Percentiles rank a stretch among this genome's conserved stretches.
phyloP scores from a whole-genome alignment of 2,329 filamentous ascomycete species.

The Fulvia fulva region DNA sequence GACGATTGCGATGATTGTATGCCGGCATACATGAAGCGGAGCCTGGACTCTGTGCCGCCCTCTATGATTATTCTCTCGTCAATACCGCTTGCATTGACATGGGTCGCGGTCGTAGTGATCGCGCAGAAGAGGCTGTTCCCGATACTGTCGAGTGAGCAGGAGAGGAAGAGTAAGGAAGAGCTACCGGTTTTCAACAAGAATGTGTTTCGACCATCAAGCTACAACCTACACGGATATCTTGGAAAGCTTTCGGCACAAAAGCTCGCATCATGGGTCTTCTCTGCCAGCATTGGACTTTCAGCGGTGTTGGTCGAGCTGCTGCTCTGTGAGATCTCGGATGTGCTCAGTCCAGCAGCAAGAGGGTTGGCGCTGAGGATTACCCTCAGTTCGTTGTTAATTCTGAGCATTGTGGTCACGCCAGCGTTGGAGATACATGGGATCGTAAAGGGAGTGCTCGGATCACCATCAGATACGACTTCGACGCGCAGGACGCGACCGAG shows the following conservation, averaged over 20 bases:
- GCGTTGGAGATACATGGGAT: conserved; percentile 66
- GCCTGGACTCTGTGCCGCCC: conserved; percentile 43
- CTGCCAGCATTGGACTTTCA: conserved; percentile 71
- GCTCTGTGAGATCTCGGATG: conserved; percentile 76
- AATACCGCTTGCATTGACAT: conserved; percentile 67
- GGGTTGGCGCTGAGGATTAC: conserved; percentile 65
- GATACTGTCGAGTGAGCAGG: conserved; percentile 54
- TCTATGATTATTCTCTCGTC: conserved; percentile 57
- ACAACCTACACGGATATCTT: conserved; percentile 16
- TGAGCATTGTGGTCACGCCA: conserved; percentile 72
- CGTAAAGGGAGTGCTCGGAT: conserved; percentile 49
- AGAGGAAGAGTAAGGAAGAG: conserved; percentile 58
- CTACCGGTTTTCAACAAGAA: conserved; percentile 54
- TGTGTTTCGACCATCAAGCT: conserved; percentile 38
- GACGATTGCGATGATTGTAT: conserved; percentile 56
- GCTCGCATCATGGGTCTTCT: conserved; percentile 59
- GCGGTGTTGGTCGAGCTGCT: conserved; percentile 76
- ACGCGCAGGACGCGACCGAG: conserved; percentile 55
- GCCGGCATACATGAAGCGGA: conserved; percentile 47
- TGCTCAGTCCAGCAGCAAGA: conserved; percentile 64
- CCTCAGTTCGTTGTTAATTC: conserved; percentile 65
- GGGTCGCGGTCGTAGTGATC: conserved; percentile 58
- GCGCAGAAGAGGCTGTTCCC: conserved; percentile 69
- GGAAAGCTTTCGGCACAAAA: conserved; percentile 31
- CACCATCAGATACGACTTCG: conserved; percentile 61